Evolutionary conservation across 176 grass and related monocot genomes (phyloP), one percentile per base, ranked within the genome.

Genomic region (Alloteropsis semialata): DNA sequence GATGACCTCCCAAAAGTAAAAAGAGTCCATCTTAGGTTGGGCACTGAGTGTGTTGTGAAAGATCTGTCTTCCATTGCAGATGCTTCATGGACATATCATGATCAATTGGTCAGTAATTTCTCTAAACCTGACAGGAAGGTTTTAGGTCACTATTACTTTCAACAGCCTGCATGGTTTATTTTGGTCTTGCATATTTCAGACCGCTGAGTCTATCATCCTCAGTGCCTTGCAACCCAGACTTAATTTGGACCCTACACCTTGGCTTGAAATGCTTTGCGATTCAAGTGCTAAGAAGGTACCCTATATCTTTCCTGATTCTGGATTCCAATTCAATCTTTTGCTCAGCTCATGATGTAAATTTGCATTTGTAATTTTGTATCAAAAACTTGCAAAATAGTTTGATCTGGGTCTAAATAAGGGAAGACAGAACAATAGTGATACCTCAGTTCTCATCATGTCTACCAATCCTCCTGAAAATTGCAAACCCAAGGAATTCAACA

Each of bases 211-310:
- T 4, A 25, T 56, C 55, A 81, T 92, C 38, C 55, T 89, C 25
- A 81, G 77, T 74, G 65, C 76, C 27, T 81, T 92, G 81, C 84
- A 89, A 77, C 87, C 87, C n/a, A 72, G 15, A 19, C 87, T 92
- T 89, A 79, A 92, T 81, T 81, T 92, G 84, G 74, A 79, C 42
- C 84, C 84, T 69, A 81, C 78, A 46, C 44, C 91, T 61, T 89
- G 75, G 21, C 34, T 92, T 59, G 71, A 89, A 64, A 84, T 60
- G 54, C 58, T 89, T 71, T 87, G 65, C 69, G 79, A 44, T 59
- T 60, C 78, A 68, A 42, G 63, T 79, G 38, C 71, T 41, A 89
- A 92, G 71, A 78, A 87, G 91, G 87, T 92, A 84, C 18, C 55
- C 22, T 5, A 1, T 29, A 1, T 29, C 45, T 36, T 72, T 68